A percentile compares a stretch with the other conserved stretches of the same genome.
Conservation (phyloP, 306 rosid species). For the Lathyrus sativus region DNA sequence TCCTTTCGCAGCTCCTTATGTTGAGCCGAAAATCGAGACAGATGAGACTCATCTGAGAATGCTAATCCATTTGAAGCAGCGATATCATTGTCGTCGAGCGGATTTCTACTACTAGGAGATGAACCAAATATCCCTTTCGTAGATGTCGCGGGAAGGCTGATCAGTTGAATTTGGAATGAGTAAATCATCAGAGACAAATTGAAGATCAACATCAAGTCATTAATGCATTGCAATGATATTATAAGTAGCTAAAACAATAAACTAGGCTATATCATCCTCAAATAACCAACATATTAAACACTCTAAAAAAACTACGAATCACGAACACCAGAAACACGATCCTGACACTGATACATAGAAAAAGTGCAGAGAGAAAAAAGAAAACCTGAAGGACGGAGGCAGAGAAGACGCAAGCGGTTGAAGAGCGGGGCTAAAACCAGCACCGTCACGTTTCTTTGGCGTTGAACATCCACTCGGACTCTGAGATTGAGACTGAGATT, state of each 20-base stretch:
- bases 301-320: too few species aligned
- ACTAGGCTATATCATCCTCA: not conserved
- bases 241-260: not conserved
- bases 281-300: not conserved
- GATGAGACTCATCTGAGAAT: slow-evolving; percentile 46
- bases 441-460: slow-evolving; percentile 50
- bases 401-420: slow-evolving; percentile 48
- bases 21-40: slow-evolving; percentile 58
- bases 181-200: slow-evolving; percentile 27
- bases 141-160: slow-evolving; percentile 69
- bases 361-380: not conserved
- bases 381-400: slow-evolving; percentile 63
- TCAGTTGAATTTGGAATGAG: slow-evolving; percentile 34
- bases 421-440: slow-evolving; percentile 49
- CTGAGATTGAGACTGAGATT: slow-evolving; percentile 26
- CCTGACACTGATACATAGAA: too few species aligned
- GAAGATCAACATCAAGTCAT: slow-evolving; percentile 26
- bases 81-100: slow-evolving; percentile 18
- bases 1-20: slow-evolving; percentile 43
- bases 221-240: not conserved
- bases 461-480: slow-evolving; percentile 43
- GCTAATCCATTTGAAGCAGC: slow-evolving; percentile 43
- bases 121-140: slow-evolving; percentile 61
- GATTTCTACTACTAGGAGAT: slow-evolving; percentile 41
- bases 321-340: too few species aligned